Percentiles rank a stretch among this genome's conserved stretches.
These are phyloP conservation scores for Thelonectria blattea DNA, from an alignment of 2,329 filamentous ascomycete species.

Conservation along the genomic window DNA sequence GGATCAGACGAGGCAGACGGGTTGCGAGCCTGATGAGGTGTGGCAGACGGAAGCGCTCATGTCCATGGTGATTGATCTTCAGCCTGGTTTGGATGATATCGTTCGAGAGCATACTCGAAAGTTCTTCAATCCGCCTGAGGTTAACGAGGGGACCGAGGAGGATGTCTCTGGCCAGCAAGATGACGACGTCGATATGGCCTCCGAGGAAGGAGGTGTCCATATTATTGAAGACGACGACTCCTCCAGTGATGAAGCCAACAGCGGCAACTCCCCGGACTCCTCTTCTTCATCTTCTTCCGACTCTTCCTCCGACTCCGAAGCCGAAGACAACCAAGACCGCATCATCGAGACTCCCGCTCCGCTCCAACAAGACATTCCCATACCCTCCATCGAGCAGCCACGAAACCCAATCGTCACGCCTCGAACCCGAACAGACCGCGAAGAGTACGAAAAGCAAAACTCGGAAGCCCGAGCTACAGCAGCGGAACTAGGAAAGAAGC, in stretches of 20 bases:
- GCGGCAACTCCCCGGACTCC: not conserved
- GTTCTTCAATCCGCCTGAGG: not conserved
- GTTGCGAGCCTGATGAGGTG: not conserved
- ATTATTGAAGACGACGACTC: not conserved
- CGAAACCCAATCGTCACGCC: not conserved
- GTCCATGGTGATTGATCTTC: conserved; percentile 24
- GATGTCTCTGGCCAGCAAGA: not conserved
- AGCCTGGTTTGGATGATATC: not conserved
- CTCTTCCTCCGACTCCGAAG: not conserved
- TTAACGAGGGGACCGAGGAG: not conserved
- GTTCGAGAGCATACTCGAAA: not conserved
- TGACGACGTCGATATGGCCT: not conserved
- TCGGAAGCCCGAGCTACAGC: not conserved
- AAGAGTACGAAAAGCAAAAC: not conserved
- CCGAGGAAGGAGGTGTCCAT: not conserved
- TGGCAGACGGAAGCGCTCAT: conserved; percentile 23
- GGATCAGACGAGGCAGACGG: not conserved
- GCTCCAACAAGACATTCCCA: not conserved
- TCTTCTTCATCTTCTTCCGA: too few species aligned
- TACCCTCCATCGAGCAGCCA: conserved; percentile 5
- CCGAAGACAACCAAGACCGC: not conserved
- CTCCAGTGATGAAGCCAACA: not conserved
- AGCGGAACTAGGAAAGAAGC: not conserved
- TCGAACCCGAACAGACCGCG: not conserved
- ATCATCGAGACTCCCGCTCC: not conserved